phyloP scores from a whole-genome alignment of 2,329 filamentous ascomycete species.

The Chaetothyriales sp. region DNA sequence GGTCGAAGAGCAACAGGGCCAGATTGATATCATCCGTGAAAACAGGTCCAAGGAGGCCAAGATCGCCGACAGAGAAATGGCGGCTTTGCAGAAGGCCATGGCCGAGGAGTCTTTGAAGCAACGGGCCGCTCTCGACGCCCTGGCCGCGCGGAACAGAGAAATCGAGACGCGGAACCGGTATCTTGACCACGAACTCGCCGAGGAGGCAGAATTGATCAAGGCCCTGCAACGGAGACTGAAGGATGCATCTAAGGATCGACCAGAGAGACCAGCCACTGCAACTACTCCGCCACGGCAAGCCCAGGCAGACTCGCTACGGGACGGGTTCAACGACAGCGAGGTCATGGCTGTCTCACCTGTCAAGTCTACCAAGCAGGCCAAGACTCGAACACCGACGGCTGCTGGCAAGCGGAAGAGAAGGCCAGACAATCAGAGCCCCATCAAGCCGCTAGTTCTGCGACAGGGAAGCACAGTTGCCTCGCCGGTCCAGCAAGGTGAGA shows the following conservation, averaged over 20 bases:
- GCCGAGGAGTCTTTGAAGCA: slow-evolving; percentile 38
- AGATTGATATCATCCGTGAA: slow-evolving; percentile 46
- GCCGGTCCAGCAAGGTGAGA: slow-evolving; percentile 9
- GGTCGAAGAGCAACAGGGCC: slow-evolving; percentile 39
- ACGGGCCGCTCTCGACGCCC: slow-evolving; percentile 39
- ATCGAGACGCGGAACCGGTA: slow-evolving; percentile 45
- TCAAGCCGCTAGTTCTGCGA: slow-evolving; percentile 26
- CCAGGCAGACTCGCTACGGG: slow-evolving; percentile 33
- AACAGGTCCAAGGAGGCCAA: slow-evolving; percentile 40
- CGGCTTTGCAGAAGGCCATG: slow-evolving; percentile 38
- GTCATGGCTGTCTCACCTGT: slow-evolving; percentile 41
- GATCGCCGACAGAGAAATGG: slow-evolving; percentile 39
- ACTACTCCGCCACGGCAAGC: slow-evolving; percentile 36
- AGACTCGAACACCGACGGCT: slow-evolving; percentile 39
- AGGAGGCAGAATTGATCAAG: slow-evolving; percentile 37
- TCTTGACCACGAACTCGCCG: slow-evolving; percentile 43
- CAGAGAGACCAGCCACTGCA: slow-evolving; percentile 21
- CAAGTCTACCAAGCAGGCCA: slow-evolving; percentile 33
- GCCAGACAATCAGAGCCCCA: slow-evolving; percentile 37
- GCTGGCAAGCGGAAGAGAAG: slow-evolving; percentile 44
- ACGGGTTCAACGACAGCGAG: slow-evolving; percentile 51
- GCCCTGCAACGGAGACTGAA: slow-evolving; percentile 25
- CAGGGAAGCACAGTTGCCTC: slow-evolving; percentile 8
- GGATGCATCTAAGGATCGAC: slow-evolving; percentile 11
- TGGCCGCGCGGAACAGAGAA: slow-evolving; percentile 39